Conservation (phyloP, 805 yeast species). For the Metschnikowia colocasiae region DNA sequence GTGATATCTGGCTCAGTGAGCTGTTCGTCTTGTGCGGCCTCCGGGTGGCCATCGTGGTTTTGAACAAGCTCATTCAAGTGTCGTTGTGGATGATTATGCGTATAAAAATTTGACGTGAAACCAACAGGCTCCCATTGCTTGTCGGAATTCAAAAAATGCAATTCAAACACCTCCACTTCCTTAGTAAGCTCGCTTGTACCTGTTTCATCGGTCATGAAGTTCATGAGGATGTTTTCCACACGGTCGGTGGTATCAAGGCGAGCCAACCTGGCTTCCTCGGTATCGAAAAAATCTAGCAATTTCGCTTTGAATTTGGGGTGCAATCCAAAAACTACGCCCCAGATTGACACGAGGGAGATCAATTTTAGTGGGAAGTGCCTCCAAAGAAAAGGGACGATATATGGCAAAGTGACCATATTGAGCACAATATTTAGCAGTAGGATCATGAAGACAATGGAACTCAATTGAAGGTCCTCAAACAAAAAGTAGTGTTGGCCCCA, state of each 20-base stretch:
- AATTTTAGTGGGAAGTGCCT: conserved; percentile 26
- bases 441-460: conserved; percentile 47
- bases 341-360: conserved; percentile 39
- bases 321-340: conserved; percentile 42
- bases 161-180: conserved; percentile 61
- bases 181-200: conserved; percentile 8
- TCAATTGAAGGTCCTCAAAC: conserved; percentile 59
- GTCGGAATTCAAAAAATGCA: conserved; percentile 50
- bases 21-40: not conserved
- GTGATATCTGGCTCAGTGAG: not conserved
- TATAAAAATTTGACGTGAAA: conserved; percentile 51
- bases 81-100: conserved; percentile 39
- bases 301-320: conserved; percentile 55
- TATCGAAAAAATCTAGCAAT: conserved; percentile 46
- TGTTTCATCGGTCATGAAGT: conserved; percentile 8
- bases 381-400: conserved; percentile 28
- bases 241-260: conserved; percentile 46
- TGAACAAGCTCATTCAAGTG: conserved; percentile 10
- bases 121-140: conserved; percentile 66
- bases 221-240: conserved; percentile 39
- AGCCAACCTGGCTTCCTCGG: conserved; percentile 62
- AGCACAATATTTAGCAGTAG: conserved; percentile 24
- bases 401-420: conserved; percentile 29
- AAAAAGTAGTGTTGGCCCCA: conserved; percentile 55
- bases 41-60: conserved; percentile 2